Evolutionary conservation across 768 basidiomycete species (phyloP).

Genomic region (Tricholoma terreum): DNA sequence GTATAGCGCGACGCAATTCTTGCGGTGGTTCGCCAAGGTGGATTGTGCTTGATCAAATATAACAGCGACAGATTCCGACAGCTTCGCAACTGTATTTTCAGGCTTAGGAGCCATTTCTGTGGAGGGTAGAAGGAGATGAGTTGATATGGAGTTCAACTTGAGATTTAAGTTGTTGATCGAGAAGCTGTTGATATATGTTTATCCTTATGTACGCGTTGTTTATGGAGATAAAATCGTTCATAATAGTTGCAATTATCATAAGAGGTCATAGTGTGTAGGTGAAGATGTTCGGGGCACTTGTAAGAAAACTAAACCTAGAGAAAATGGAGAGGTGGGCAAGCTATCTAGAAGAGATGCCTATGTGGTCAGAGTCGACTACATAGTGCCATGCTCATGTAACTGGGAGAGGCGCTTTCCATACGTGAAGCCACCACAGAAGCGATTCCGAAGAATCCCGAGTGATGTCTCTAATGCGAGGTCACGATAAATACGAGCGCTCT

Average conservation of each 20-base stretch:
- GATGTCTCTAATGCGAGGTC: not conserved
- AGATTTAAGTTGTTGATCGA: conserved; percentile 11
- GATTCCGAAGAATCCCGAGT: not conserved
- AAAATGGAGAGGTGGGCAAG: not conserved
- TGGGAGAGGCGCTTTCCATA: not conserved
- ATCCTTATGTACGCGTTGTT: conserved; percentile 20
- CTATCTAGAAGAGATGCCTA: not conserved
- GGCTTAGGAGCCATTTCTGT: conserved; percentile 22
- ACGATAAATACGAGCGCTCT: not conserved
- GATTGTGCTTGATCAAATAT: conserved; percentile 79
- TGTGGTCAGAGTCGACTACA: not conserved
- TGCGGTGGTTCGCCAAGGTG: conserved; percentile 85
- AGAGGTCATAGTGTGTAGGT: not conserved
- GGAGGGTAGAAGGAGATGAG: not conserved
- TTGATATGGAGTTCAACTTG: conserved; percentile 3
- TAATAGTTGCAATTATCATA: not conserved
- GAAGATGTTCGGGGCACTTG: not conserved
- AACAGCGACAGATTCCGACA: conserved; percentile 34
- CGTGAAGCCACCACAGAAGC: not conserved
- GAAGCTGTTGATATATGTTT: conserved; percentile 11
- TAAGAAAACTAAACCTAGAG: not conserved
- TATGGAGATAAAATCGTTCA: conserved; percentile 3
- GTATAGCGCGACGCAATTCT: conserved; percentile 85
- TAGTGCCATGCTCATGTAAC: not conserved
- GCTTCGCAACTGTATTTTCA: conserved; percentile 24